Evolutionary conservation across 106 monocot species (phyloP).

Genomic region (Platanthera zijinensis): DNA sequence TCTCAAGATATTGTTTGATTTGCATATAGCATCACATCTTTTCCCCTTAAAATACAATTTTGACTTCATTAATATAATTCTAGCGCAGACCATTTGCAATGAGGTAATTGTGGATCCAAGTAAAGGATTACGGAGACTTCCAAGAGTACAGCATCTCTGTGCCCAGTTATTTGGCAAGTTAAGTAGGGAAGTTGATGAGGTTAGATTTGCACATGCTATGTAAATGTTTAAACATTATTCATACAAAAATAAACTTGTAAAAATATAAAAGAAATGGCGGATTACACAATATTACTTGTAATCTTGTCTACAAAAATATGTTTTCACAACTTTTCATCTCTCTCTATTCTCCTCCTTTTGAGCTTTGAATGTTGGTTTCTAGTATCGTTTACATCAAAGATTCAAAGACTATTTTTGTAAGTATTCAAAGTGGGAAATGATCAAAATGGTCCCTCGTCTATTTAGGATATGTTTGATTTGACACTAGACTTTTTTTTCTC

Average conservation of each 20-base stretch:
- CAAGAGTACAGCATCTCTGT: conserved; percentile 81
- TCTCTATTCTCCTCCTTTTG: too few relatives aligned
- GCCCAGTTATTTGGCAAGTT: conserved; percentile 61
- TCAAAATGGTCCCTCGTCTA: too few relatives aligned
- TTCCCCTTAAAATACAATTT: neutral
- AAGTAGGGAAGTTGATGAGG: conserved; percentile 79
- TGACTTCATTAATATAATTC: neutral
- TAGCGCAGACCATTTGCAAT: conserved; percentile 56
- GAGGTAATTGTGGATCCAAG: conserved; percentile 53
- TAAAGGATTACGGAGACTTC: conserved; percentile 80
- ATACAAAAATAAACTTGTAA: neutral
- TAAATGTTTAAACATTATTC: neutral
- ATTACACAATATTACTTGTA: neutral
- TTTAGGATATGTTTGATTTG: too few relatives aligned
- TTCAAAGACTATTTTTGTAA: too few relatives aligned
- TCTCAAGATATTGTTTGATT: neutral
- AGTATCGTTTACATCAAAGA: too few relatives aligned
- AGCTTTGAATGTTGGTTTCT: too few relatives aligned
- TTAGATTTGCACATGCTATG: conserved; percentile 10
- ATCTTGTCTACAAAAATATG: neutral
- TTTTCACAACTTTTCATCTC: neutral
- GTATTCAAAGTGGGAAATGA: too few relatives aligned
- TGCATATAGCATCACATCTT: neutral
- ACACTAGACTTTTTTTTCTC: too few relatives aligned
- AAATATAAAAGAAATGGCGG: neutral